Evolutionary conservation across 352 stramenopile genomes (phyloP).

Genomic region (Phytophthora hibernalis): DNA sequence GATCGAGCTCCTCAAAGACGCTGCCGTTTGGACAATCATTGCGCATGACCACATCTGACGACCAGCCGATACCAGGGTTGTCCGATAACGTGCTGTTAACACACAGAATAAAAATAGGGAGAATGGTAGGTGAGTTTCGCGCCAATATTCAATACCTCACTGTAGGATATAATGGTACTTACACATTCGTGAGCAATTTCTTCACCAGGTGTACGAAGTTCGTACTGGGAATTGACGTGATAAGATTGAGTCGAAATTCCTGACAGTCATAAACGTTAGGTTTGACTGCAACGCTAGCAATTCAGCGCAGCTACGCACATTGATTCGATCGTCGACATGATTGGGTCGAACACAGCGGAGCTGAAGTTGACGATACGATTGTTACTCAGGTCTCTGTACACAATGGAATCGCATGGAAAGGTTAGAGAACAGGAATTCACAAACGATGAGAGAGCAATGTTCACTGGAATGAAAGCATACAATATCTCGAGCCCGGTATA

Average conservation of each 20-base stretch:
- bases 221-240: conserved; percentile 64
- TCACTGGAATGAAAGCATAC: conserved; percentile 37
- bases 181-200: conserved; percentile 58
- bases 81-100: conserved; percentile 46
- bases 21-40: conserved; percentile 63
- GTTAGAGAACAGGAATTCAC: neutral
- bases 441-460: neutral
- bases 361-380: conserved; percentile 71
- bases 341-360: conserved; percentile 49
- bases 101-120: neutral
- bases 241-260: conserved; percentile 70
- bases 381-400: conserved; percentile 57
- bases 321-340: conserved; percentile 51
- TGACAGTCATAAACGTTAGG: conserved; percentile 10
- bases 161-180: conserved; percentile 13
- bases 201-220: conserved; percentile 57
- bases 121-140: neutral
- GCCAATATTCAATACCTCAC: neutral
- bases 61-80: conserved; percentile 63
- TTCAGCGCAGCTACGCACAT: conserved; percentile 48
- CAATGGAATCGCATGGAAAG: neutral
- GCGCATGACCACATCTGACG: conserved; percentile 38
- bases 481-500: conserved; percentile 51
- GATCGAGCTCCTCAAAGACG: conserved; percentile 50
- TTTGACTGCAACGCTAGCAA: neutral